Conservation (phyloP, 768 basidiomycete species). For the Amanita jacksonii region DNA sequence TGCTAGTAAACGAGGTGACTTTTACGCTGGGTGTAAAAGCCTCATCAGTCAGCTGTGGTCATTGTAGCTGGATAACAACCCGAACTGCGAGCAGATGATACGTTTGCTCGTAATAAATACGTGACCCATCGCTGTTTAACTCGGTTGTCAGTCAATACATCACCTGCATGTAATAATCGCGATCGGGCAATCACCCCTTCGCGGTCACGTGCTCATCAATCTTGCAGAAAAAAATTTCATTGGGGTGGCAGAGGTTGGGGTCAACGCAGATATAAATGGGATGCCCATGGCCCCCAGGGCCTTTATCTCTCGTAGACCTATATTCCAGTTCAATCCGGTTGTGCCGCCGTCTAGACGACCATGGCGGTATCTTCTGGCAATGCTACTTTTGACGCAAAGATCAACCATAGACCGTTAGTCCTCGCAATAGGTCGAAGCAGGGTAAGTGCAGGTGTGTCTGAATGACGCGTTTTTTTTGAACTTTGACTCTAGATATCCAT, state of each 20-base stretch:
- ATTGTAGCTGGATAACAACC: too few relatives aligned
- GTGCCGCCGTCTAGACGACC: constrained; percentile 15
- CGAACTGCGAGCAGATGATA: too few relatives aligned
- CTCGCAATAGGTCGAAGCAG: constrained; percentile 39
- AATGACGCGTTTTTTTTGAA: constrained; percentile 7
- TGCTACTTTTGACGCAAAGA: constrained; percentile 23
- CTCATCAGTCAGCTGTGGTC: too few relatives aligned
- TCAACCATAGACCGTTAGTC: constrained; percentile 40
- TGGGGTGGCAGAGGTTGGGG: constrained; percentile 36
- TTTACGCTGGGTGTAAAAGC: too few relatives aligned
- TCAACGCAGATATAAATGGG: constrained; percentile 31
- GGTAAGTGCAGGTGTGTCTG: constrained; percentile 27
- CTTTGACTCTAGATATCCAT: constrained; percentile 55
- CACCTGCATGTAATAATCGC: not conserved
- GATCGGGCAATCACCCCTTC: not conserved
- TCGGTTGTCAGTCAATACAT: too few relatives aligned
- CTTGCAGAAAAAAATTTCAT: constrained; percentile 32
- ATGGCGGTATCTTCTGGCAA: constrained; percentile 34
- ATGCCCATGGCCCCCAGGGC: constrained; percentile 17
- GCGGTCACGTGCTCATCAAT: constrained; percentile 8
- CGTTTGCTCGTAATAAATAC: too few relatives aligned
- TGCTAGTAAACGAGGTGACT: too few relatives aligned
- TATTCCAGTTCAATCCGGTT: constrained; percentile 14
- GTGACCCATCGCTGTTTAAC: too few relatives aligned
- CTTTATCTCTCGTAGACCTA: constrained; percentile 14